These are phyloP conservation scores for Leptomonas seymouri DNA, from an alignment of 208 protist genomes.

Conservation along the genomic window DNA sequence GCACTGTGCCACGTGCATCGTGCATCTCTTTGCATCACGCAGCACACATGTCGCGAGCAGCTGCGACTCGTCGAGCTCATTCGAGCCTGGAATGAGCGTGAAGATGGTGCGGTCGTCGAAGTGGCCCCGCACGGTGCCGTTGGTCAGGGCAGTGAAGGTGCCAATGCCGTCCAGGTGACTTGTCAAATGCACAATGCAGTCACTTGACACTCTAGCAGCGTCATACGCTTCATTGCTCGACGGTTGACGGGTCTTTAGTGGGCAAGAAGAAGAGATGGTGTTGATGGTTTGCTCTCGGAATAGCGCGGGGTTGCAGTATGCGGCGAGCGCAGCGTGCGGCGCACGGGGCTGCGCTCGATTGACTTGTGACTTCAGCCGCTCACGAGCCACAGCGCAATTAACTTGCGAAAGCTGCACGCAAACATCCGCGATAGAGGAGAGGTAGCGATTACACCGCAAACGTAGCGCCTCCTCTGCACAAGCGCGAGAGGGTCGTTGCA, in stretches of 20 bases:
- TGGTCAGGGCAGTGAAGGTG: constrained; percentile 80
- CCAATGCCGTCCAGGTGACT: constrained; percentile 75
- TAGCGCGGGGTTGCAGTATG: not conserved
- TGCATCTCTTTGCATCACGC: constrained; percentile 68
- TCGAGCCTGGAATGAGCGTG: constrained; percentile 61
- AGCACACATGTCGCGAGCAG: constrained; percentile 63
- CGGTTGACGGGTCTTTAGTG: not conserved
- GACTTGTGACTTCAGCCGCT: not conserved
- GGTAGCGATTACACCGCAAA: constrained; percentile 28
- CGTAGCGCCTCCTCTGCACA: not conserved
- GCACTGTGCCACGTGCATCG: constrained; percentile 65
- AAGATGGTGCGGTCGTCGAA: constrained; percentile 87
- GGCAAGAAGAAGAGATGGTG: not conserved
- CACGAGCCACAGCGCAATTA: constrained; percentile 36
- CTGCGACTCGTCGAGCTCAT: constrained; percentile 59
- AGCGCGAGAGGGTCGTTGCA: not conserved
- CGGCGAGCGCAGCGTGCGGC: not conserved
- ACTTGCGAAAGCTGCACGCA: constrained; percentile 59
- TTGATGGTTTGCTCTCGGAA: not conserved
- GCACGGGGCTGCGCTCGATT: not conserved
- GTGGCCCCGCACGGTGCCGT: constrained; percentile 74
- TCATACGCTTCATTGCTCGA: not conserved
- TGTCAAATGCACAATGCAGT: constrained; percentile 57
- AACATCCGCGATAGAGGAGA: constrained; percentile 28
- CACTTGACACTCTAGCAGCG: not conserved